Percentiles rank a stretch among this genome's conserved stretches.
Conservation (phyloP, 1,139 yeast genomes). For the Magnusiomyces tetraspermus region DNA sequence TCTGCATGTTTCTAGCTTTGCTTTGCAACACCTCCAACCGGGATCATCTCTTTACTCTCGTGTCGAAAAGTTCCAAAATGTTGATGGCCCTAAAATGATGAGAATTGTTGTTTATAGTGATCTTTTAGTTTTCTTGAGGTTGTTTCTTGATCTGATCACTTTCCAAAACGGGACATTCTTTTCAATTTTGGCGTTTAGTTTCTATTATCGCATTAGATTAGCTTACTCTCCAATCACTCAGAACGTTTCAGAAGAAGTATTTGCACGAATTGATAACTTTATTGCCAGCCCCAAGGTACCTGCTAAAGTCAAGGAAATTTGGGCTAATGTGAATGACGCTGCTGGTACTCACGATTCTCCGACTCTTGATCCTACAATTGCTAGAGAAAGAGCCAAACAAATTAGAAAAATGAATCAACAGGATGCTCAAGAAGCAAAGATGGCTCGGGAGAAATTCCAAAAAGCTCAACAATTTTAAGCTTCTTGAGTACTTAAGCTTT, state of each 20-base stretch:
- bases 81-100: constrained; percentile 54
- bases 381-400: constrained; percentile 5
- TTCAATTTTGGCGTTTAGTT: constrained; percentile 45
- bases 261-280: constrained; percentile 52
- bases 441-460: not conserved
- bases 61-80: constrained; percentile 40
- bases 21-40: constrained; percentile 53
- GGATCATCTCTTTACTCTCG: constrained; percentile 37
- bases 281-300: constrained; percentile 50
- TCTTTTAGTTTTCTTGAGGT: constrained; percentile 42
- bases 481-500: no score
- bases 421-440: constrained; percentile 5
- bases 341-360: constrained; percentile 19
- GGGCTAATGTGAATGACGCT: constrained; percentile 46
- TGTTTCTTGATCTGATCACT: constrained; percentile 46
- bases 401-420: not conserved
- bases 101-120: constrained; percentile 60
- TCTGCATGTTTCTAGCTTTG: constrained; percentile 60
- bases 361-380: constrained; percentile 18
- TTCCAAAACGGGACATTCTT: constrained; percentile 57
- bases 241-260: constrained; percentile 53
- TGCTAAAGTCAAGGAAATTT: constrained; percentile 43
- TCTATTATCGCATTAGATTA: constrained; percentile 64
- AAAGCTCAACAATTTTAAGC: no score
- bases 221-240: constrained; percentile 65